Conservation (phyloP, 1,284 basidiomycete genomes). For the Fereydounia khargensis region DNA sequence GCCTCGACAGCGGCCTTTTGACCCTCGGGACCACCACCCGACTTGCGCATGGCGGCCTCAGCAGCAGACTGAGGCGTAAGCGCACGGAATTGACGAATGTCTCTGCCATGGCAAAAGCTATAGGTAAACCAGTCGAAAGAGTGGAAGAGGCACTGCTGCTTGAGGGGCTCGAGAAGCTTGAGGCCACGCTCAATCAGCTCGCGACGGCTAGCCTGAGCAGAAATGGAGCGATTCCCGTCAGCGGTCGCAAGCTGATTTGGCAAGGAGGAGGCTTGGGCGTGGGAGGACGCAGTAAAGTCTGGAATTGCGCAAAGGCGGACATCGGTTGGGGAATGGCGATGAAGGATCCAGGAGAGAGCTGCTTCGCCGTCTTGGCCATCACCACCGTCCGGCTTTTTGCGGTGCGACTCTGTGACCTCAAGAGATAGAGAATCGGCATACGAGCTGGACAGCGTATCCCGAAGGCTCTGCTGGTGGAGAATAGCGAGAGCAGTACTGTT, state of each 20-base stretch:
- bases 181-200: constrained; percentile 19
- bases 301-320: constrained; percentile 32
- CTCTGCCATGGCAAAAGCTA: constrained; percentile 42
- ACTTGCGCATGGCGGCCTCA: constrained; percentile 9
- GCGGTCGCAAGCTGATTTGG: background rate
- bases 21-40: constrained; percentile 17
- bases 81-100: constrained; percentile 39
- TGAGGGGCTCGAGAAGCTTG: constrained; percentile 36
- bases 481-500: constrained; percentile 11
- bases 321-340: constrained; percentile 8
- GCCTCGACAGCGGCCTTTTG: constrained; percentile 20
- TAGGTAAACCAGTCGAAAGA: constrained; percentile 52
- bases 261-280: background rate
- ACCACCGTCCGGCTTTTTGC: no score
- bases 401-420: background rate
- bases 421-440: no score
- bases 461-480: constrained; percentile 13
- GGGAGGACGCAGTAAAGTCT: constrained; percentile 12
- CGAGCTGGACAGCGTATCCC: no score
- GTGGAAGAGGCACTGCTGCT: constrained; percentile 41
- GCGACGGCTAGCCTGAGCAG: no score
- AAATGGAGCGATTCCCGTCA: no score
- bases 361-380: no score
- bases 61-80: constrained; percentile 15
- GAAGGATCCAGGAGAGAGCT: constrained; percentile 9